Conservation (phyloP, 352 stramenopile species). For the Phytophthora pisi region DNA sequence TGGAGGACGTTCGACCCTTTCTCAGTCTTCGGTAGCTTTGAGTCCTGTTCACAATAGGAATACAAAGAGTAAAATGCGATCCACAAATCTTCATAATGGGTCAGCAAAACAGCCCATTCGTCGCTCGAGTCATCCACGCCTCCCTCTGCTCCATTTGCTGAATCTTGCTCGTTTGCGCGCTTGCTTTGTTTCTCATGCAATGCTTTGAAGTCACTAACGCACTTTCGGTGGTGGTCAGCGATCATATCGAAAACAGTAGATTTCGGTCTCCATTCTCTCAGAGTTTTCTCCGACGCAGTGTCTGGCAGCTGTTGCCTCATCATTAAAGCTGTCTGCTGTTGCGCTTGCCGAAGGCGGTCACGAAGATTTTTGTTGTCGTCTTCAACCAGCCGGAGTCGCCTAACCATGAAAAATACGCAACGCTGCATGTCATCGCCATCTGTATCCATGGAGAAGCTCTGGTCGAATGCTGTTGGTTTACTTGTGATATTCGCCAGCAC, state of each 20-base stretch:
- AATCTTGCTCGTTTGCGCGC: not conserved
- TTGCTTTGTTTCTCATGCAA: slow-evolving; percentile 6
- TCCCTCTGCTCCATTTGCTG: not conserved
- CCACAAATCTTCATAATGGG: slow-evolving; percentile 38
- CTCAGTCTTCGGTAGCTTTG: not conserved
- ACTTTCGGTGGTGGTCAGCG: slow-evolving; percentile 24
- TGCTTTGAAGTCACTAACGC: slow-evolving; percentile 22
- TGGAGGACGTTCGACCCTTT: not conserved
- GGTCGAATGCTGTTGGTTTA: not conserved
- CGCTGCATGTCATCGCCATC: not conserved
- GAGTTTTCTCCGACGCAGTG: not conserved
- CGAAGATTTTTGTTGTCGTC: slow-evolving; percentile 16
- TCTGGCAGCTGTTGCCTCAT: slow-evolving; percentile 6
- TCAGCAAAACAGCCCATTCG: slow-evolving; percentile 23
- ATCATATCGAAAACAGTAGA: slow-evolving; percentile 15
- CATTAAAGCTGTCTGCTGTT: slow-evolving; percentile 21
- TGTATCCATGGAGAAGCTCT: not conserved
- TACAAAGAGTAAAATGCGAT: slow-evolving; percentile 28
- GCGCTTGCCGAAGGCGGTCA: slow-evolving; percentile 18
- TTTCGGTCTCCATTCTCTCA: not conserved
- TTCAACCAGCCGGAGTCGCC: slow-evolving; percentile 27
- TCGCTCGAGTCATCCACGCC: not conserved
- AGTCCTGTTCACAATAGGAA: not conserved
- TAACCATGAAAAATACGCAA: slow-evolving; percentile 13
- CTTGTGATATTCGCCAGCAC: slow-evolving; percentile 9